These are phyloP conservation scores for Mycosphaerelloides madeirae DNA, from an alignment of 2,329 filamentous ascomycete species.

Conservation along the genomic window DNA sequence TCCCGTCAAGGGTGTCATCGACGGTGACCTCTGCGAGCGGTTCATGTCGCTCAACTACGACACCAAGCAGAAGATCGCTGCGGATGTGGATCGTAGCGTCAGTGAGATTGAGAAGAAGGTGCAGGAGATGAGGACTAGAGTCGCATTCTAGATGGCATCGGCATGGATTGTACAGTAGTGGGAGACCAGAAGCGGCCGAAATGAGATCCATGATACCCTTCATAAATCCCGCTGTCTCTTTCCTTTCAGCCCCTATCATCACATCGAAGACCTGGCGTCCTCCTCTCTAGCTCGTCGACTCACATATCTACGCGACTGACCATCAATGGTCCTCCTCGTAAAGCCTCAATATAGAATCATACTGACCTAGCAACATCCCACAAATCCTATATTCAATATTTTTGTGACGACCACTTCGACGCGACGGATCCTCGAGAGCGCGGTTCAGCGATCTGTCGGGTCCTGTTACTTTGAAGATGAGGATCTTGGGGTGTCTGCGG, in stretches of 20 bases:
- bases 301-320: not conserved
- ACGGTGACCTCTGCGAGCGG: slow-evolving; percentile 92
- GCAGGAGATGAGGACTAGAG: slow-evolving; percentile 36
- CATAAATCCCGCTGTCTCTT: not conserved
- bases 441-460: not conserved
- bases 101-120: slow-evolving; percentile 96
- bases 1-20: slow-evolving; percentile 92
- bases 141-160: slow-evolving; percentile 30
- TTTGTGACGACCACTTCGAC: not conserved
- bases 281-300: slow-evolving; percentile 1
- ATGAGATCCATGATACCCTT: slow-evolving; percentile 2
- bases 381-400: not conserved
- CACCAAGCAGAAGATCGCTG: slow-evolving; percentile 92
- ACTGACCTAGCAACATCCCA: not conserved
- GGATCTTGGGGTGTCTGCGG: not conserved
- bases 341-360: not conserved
- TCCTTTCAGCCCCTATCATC: not conserved
- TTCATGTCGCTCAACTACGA: slow-evolving; percentile 79
- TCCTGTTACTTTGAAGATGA: not conserved
- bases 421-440: not conserved
- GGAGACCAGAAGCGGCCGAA: not conserved
- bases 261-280: not conserved
- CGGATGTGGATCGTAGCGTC: slow-evolving; percentile 83
- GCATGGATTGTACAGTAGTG: slow-evolving; percentile 1
- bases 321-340: not conserved